Percentiles rank a stretch among this genome's conserved stretches.
Conservation (phyloP, 2,329 filamentous ascomycete species). For the Diaporthe eres region DNA sequence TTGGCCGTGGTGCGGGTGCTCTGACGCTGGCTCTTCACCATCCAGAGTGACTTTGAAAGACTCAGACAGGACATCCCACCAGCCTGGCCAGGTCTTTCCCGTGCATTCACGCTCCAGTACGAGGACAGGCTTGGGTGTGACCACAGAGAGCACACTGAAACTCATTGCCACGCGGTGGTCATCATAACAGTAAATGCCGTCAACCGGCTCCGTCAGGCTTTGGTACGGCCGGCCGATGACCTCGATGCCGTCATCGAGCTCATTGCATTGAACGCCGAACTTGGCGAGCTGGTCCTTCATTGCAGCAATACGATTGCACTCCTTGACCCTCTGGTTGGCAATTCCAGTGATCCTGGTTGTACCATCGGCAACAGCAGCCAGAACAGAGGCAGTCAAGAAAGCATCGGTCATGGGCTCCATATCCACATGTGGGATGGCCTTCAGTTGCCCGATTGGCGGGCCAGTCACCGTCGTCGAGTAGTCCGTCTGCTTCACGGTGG, state of each 20-base stretch:
- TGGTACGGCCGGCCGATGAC: conserved; percentile 67
- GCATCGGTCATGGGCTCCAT: conserved; percentile 99
- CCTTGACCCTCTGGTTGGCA: conserved; percentile 97
- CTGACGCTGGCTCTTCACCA: conserved; percentile 73
- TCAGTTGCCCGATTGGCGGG: conserved; percentile 80
- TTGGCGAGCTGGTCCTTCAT: conserved; percentile 97
- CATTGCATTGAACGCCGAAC: conserved; percentile 87
- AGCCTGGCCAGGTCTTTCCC: conserved; percentile 98
- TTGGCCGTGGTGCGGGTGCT: conserved; percentile 47
- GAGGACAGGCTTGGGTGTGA: conserved; percentile 78
- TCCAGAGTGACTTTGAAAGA: conserved; percentile 83
- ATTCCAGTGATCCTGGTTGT: conserved; percentile 93
- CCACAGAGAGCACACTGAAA: conserved; percentile 88
- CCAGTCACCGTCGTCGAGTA: conserved; percentile 94
- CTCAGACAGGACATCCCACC: conserved; percentile 92
- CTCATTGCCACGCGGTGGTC: conserved; percentile 99
- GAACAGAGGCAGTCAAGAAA: conserved; percentile 93
- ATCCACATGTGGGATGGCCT: conserved; percentile 85
- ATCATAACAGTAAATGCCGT: conserved; percentile 91
- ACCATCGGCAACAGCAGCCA: conserved; percentile 89
- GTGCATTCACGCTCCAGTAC: conserved; percentile 93
- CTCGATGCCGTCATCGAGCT: conserved; percentile 95
- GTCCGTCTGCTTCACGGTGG: conserved; percentile 85
- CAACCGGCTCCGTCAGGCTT: conserved; percentile 68
- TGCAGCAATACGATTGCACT: conserved; percentile 95